Evolutionary conservation across 352 stramenopile species (phyloP).

Genomic region (Thalassiosira mediterranea): DNA sequence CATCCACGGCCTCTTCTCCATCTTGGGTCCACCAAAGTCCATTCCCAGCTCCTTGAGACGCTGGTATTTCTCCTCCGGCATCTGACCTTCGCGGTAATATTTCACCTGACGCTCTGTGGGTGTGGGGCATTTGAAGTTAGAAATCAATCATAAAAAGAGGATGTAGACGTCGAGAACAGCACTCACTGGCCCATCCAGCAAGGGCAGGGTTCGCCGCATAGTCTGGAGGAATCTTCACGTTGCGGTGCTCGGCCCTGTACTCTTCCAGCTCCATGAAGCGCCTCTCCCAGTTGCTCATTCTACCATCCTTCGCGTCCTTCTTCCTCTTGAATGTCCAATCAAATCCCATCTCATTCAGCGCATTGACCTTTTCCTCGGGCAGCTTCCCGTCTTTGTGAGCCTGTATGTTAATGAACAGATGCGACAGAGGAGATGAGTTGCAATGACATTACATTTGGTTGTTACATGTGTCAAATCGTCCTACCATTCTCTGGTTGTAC

Average conservation of each 20-base stretch:
- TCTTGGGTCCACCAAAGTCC: constrained; percentile 7
- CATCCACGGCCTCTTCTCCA: constrained; percentile 5
- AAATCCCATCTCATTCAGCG: constrained; percentile 1
- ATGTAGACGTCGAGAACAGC: too few relatives aligned
- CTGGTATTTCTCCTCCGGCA: constrained; percentile 10
- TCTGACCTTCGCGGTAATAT: neutral
- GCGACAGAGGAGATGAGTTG: too few relatives aligned
- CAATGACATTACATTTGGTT: too few relatives aligned
- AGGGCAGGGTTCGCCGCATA: neutral
- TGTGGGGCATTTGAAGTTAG: too few relatives aligned
- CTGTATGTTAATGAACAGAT: too few relatives aligned
- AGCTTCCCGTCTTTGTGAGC: constrained; percentile 11
- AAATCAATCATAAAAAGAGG: too few relatives aligned
- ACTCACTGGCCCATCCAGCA: constrained; percentile 2
- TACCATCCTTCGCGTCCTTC: neutral
- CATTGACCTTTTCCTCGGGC: constrained; percentile 6
- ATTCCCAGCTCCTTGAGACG: constrained; percentile 4
- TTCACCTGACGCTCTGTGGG: constrained; percentile 10
- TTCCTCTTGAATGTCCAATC: constrained; percentile 5
- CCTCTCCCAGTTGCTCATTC: constrained; percentile 4
- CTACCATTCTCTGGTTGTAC: constrained; percentile 13
- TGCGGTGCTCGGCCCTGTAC: constrained; percentile 14
- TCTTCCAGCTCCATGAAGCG: constrained; percentile 15
- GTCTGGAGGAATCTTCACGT: constrained; percentile 15
- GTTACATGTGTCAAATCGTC: constrained; percentile 9